Conservation (phyloP, 2,329 filamentous ascomycete genomes). For the Neurospora crassa region DNA sequence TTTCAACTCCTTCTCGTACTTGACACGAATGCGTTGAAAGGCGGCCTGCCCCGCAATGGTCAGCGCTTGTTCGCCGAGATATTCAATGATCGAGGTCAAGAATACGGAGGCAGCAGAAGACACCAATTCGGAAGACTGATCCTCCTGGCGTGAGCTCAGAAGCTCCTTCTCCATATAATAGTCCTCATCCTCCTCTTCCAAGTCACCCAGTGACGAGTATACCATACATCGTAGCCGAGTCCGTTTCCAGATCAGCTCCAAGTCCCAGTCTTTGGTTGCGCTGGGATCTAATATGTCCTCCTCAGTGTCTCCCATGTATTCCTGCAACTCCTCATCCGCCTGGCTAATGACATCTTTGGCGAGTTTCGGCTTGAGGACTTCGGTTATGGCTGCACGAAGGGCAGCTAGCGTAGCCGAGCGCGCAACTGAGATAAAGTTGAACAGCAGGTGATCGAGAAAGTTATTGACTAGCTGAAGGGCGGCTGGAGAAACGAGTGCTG, state of each 20-base stretch:
- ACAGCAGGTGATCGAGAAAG: slow-evolving; percentile 89
- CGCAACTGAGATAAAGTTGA: slow-evolving; percentile 74
- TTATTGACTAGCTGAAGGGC: slow-evolving; percentile 76
- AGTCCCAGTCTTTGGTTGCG: slow-evolving; percentile 61
- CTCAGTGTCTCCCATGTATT: slow-evolving; percentile 74
- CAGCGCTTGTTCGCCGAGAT: slow-evolving; percentile 83
- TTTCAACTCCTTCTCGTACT: slow-evolving; percentile 49
- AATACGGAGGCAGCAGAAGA: slow-evolving; percentile 93
- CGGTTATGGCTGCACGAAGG: slow-evolving; percentile 71
- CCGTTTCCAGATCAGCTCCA: slow-evolving; percentile 91
- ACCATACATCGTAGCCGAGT: slow-evolving; percentile 94
- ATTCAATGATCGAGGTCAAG: slow-evolving; percentile 87
- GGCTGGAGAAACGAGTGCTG: slow-evolving; percentile 60
- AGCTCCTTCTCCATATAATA: slow-evolving; percentile 74
- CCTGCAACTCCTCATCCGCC: slow-evolving; percentile 47
- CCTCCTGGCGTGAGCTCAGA: slow-evolving; percentile 47
- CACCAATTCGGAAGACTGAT: slow-evolving; percentile 57
- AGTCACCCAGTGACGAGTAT: slow-evolving; percentile 88
- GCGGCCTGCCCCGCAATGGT: slow-evolving; percentile 81
- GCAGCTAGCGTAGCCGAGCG: slow-evolving; percentile 67
- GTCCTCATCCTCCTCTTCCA: slow-evolving; percentile 97
- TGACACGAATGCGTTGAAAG: slow-evolving; percentile 53
- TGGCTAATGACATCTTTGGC: slow-evolving; percentile 52
- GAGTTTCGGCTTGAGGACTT: slow-evolving; percentile 81
- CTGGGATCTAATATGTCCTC: slow-evolving; percentile 55